Percentiles rank a stretch among this genome's conserved stretches.
Conservation (phyloP, 2,329 filamentous ascomycete species). For the Emmonsiellopsis sp. region DNA sequence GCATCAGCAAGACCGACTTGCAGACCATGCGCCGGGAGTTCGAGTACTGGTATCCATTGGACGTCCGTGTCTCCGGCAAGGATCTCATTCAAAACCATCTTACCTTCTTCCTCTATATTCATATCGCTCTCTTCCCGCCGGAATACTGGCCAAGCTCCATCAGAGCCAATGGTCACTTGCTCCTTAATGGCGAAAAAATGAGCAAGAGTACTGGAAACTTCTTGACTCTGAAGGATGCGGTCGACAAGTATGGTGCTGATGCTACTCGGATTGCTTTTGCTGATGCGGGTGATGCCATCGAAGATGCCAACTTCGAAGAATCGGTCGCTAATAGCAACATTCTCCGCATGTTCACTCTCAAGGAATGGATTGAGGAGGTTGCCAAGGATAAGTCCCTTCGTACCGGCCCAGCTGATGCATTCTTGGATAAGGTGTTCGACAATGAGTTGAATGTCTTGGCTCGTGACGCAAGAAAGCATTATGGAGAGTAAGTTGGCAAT, state of each 20-base stretch:
- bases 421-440: conserved; percentile 82
- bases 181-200: conserved; percentile 98
- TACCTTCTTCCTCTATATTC: conserved; percentile 92
- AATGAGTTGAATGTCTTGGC: conserved; percentile 86
- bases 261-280: conserved; percentile 84
- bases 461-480: conserved; percentile 69
- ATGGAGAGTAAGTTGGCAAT: conserved; percentile 48
- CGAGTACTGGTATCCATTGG: conserved; percentile 93
- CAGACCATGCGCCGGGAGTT: conserved; percentile 82
- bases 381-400: conserved; percentile 66
- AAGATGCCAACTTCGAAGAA: conserved; percentile 96
- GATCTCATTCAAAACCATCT: conserved; percentile 90
- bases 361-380: conserved; percentile 89
- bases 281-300: conserved; percentile 87
- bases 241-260: conserved; percentile 89
- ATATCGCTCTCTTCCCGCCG: conserved; percentile 76
- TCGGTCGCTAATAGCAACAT: conserved; percentile 87
- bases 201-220: conserved; percentile 97
- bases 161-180: conserved; percentile 83
- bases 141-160: conserved; percentile 84
- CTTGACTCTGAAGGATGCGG: conserved; percentile 76
- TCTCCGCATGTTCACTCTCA: conserved; percentile 69
- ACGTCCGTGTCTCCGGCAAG: conserved; percentile 82
- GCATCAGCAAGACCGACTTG: conserved; percentile 65
- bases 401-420: conserved; percentile 62